phyloP scores from a whole-genome alignment of 2,329 filamentous ascomycete species.

The Phoma sp. region DNA sequence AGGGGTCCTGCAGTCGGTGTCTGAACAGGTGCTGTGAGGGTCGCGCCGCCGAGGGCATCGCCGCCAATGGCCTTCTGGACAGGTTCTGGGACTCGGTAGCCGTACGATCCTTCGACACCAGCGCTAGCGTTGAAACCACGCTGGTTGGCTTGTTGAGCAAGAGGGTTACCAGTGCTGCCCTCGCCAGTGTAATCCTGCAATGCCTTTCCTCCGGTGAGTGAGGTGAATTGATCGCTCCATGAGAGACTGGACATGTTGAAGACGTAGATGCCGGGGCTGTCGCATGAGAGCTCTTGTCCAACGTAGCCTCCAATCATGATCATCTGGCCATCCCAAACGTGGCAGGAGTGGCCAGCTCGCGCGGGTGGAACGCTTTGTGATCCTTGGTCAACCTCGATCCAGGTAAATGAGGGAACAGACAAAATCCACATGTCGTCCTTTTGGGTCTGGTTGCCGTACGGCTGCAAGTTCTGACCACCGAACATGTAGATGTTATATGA shows the following conservation, averaged over 20 bases:
- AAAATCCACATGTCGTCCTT: constrained; percentile 82
- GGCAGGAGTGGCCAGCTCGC: constrained; percentile 77
- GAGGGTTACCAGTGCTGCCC: constrained; percentile 50
- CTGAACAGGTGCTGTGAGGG: constrained; percentile 67
- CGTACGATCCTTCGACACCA: constrained; percentile 65
- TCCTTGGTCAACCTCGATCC: constrained; percentile 70
- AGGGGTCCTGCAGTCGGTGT: constrained; percentile 73
- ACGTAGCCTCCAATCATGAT: constrained; percentile 77
- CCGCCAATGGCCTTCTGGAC: constrained; percentile 75
- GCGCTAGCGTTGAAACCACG: constrained; percentile 59
- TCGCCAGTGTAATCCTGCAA: constrained; percentile 43
- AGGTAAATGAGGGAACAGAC: constrained; percentile 80
- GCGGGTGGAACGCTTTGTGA: constrained; percentile 60
- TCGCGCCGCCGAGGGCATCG: constrained; percentile 71
- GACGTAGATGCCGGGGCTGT: constrained; percentile 74
- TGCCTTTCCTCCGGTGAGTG: constrained; percentile 64
- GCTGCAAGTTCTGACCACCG: constrained; percentile 76
- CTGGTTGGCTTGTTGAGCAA: constrained; percentile 62
- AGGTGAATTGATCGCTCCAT: constrained; percentile 77
- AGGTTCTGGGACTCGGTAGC: constrained; percentile 73
- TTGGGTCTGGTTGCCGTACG: constrained; percentile 63
- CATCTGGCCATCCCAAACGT: constrained; percentile 83
- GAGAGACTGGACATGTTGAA: constrained; percentile 75
- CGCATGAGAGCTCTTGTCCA: constrained; percentile 67
- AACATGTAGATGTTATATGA: constrained; percentile 82